phyloP scores from a whole-genome alignment of 2,329 filamentous ascomycete species.

The Dactylellina sp. region DNA sequence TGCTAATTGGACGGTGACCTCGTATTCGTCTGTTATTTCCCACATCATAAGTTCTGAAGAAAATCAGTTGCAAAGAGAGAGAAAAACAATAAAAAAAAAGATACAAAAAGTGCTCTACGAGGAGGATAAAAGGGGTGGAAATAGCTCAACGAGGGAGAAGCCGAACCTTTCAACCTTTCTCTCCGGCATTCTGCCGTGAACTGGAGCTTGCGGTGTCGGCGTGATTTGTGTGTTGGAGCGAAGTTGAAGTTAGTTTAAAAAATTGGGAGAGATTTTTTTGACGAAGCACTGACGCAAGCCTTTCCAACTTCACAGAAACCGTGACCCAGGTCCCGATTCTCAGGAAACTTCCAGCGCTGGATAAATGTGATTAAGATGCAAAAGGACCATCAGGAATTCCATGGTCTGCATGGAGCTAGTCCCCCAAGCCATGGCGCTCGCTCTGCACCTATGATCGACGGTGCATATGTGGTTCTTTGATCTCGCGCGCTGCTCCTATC shows the following conservation, averaged over 20 bases:
- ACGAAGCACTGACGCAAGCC: slow-evolving; percentile 32
- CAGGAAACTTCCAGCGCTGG: slow-evolving; percentile 18
- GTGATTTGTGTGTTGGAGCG: slow-evolving; percentile 25
- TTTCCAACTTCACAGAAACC: slow-evolving; percentile 19
- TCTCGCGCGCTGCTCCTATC: slow-evolving; percentile 18
- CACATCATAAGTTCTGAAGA: slow-evolving; percentile 34
- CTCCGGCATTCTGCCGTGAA: slow-evolving; percentile 49
- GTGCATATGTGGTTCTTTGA: slow-evolving; percentile 51
- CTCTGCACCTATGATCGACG: slow-evolving; percentile 51
- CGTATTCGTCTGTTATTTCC: slow-evolving; percentile 57
- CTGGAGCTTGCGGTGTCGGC: not conserved
- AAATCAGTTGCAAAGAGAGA: slow-evolving; percentile 41
- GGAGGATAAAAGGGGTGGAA: slow-evolving; percentile 45
- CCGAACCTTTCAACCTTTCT: slow-evolving; percentile 40
- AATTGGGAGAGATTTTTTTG: slow-evolving; percentile 28
- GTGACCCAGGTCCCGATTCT: not conserved
- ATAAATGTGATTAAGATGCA: slow-evolving; percentile 35
- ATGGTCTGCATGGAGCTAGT: slow-evolving; percentile 20
- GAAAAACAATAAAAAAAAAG: slow-evolving; percentile 22
- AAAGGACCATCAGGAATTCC: slow-evolving; percentile 5
- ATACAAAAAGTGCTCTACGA: slow-evolving; percentile 19
- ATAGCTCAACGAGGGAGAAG: slow-evolving; percentile 30
- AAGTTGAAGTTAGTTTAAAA: slow-evolving; percentile 31
- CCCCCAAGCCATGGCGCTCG: slow-evolving; percentile 42
- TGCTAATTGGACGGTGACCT: slow-evolving; percentile 54